A percentile compares a stretch with the other conserved stretches of the same genome.
phyloP scores from a whole-genome alignment of 2,329 filamentous ascomycete genomes.

The Hymenotorrendiella dingleyae region DNA sequence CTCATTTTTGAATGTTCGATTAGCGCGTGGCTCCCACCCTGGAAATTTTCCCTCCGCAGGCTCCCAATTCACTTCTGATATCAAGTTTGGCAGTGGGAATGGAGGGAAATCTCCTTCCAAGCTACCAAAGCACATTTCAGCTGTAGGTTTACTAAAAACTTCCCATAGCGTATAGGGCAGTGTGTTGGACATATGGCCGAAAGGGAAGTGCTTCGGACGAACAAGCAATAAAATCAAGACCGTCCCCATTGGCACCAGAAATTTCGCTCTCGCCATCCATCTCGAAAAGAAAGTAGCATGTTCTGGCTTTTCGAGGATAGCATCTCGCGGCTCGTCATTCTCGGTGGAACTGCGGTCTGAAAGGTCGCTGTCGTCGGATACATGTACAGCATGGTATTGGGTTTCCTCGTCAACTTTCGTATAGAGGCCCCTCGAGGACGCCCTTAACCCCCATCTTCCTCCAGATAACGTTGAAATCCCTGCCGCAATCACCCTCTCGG shows the following conservation, averaged over 20 bases:
- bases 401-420: neutral
- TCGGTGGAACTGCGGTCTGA: slow-evolving; percentile 1
- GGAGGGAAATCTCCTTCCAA: slow-evolving; percentile 22
- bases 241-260: slow-evolving; percentile 12
- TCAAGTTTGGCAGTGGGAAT: slow-evolving; percentile 27
- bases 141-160: slow-evolving; percentile 23
- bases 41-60: slow-evolving; percentile 9
- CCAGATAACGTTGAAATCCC: slow-evolving; percentile 13
- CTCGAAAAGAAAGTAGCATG: neutral
- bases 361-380: neutral
- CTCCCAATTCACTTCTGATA: slow-evolving; percentile 17
- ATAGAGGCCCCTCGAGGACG: slow-evolving; percentile 1
- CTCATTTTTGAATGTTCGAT: slow-evolving; percentile 3
- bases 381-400: neutral
- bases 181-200: slow-evolving; percentile 30
- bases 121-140: slow-evolving; percentile 14
- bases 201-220: slow-evolving; percentile 31
- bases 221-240: slow-evolving; percentile 29
- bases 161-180: slow-evolving; percentile 33
- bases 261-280: slow-evolving; percentile 5
- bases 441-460: neutral
- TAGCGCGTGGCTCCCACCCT: slow-evolving; percentile 18
- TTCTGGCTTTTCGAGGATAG: neutral
- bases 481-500: slow-evolving; percentile 13
- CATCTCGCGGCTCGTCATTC: slow-evolving; percentile 1